Evolutionary conservation across 31 red algal species (phyloP), one percentile per base, ranked within the genome.

Genomic region (Bonnemaisonia californica): DNA sequence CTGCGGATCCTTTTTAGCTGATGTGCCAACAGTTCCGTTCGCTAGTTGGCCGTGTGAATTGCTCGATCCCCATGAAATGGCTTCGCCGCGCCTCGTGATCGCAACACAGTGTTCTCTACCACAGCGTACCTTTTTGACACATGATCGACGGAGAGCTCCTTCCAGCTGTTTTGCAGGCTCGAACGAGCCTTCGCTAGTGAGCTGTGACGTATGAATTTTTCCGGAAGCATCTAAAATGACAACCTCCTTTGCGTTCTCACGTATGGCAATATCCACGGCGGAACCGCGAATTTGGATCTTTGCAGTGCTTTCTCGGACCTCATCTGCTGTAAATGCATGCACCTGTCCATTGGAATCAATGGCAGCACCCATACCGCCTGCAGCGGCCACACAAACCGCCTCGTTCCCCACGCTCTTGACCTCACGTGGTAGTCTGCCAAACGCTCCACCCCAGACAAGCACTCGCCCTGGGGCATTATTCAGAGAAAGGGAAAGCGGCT

Each of bases 401-500:
- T 77, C 64, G 31, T 74, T n/a, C 18, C 60, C 12, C 16, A 86
- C 24, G 36, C 82, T 69, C 31, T 34, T n/a, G 32, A 86, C 24
- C 36, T 21, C 24, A 1, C 84, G 61, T 33, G 88, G 88, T 41
- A 47, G 26, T 21, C 58, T 66, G 4, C 88, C 88, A 36, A 78
- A 91, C 2, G 24, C 29, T 3, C 88, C 88, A 24, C 88, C 88
- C 88, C 88, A 91, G 1, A 76, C 88, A 35, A 84, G 16, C 32
- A 83, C 72, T 22, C 23, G 59, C 4, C 88, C 88, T 2, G 84
- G 74, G 1, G 18, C 37, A 22, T 56, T 36, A 23, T 62, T 2
- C 16, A 81, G 47, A 24, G 34, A 32, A n/a, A n/a, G n/a, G 30
- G 48, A 55, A 11, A 23, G n/a, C 42, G 40, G 31, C 30, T 30